Evolutionary conservation across 1,284 basidiomycete species (phyloP).

Genomic region (Mrakiaceae sp.): DNA sequence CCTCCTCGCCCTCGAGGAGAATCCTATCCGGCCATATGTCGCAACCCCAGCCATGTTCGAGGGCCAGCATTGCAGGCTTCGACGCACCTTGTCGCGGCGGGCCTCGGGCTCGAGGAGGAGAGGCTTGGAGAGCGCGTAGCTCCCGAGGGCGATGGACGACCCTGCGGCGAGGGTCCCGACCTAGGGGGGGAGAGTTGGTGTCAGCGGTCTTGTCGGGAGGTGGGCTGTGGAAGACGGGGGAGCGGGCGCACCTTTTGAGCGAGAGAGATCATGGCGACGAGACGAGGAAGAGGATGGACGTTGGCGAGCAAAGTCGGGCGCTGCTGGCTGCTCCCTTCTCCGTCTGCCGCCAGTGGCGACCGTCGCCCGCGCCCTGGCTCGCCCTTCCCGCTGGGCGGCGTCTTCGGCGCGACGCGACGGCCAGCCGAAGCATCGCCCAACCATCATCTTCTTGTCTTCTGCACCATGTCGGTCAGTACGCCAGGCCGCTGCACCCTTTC

Average conservation of each 20-base stretch:
- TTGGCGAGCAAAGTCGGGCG: background rate
- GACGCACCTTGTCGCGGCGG: background rate
- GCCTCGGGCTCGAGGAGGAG: constrained; percentile 1
- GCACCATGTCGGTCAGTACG: constrained; percentile 4
- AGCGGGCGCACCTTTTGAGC: background rate
- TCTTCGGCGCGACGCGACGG: background rate
- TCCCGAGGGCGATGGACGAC: constrained; percentile 6
- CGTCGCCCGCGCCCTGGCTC: too few relatives aligned
- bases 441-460: background rate
- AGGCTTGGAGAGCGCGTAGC: background rate
- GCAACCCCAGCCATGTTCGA: too few relatives aligned
- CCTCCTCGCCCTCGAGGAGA: too few relatives aligned
- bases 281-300: background rate
- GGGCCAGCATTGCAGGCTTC: too few relatives aligned
- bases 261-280: background rate
- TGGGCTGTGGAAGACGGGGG: too few relatives aligned
- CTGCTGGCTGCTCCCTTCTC: too few relatives aligned
- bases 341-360: too few relatives aligned
- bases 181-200: background rate
- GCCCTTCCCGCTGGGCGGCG: background rate
- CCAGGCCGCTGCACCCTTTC: too few relatives aligned
- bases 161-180: constrained; percentile 3
- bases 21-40: too few relatives aligned
- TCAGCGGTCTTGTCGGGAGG: too few relatives aligned
- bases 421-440: background rate